Conservation (phyloP, 1,139 yeast species). For the Magnusiomyces starmeri region DNA sequence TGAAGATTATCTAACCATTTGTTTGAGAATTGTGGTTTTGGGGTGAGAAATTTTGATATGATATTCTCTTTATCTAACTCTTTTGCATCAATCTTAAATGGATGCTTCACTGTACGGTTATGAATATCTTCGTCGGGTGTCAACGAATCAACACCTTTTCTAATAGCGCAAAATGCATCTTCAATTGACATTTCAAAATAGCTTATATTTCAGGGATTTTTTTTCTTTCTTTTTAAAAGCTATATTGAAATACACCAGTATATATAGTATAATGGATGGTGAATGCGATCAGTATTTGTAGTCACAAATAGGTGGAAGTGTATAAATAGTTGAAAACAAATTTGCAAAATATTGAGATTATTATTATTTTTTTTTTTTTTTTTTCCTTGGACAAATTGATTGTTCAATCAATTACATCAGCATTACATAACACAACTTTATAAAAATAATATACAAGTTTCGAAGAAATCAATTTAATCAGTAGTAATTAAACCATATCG, state of each 20-base stretch:
- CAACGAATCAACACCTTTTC: not conserved
- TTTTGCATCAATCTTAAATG: not conserved
- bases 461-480: not conserved
- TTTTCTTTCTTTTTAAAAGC: too few species aligned
- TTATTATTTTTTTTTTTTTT: not conserved
- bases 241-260: too few species aligned
- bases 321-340: too few species aligned
- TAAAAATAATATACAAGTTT: not conserved
- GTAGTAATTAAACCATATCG: too few species aligned
- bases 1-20: slow-evolving; percentile 2
- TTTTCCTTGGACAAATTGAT: too few species aligned
- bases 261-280: too few species aligned
- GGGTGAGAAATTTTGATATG: not conserved
- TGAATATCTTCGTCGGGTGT: not conserved
- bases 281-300: too few species aligned
- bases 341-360: not conserved
- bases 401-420: not conserved
- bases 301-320: too few species aligned
- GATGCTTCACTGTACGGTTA: not conserved
- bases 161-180: not conserved
- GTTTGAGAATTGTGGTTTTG: not conserved
- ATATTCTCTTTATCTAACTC: not conserved
- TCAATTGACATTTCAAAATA: not conserved
- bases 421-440: not conserved
- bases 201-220: too few species aligned